Conservation (phyloP, 2,329 filamentous ascomycete species). For the Hymenotorrendiella dingleyae region DNA sequence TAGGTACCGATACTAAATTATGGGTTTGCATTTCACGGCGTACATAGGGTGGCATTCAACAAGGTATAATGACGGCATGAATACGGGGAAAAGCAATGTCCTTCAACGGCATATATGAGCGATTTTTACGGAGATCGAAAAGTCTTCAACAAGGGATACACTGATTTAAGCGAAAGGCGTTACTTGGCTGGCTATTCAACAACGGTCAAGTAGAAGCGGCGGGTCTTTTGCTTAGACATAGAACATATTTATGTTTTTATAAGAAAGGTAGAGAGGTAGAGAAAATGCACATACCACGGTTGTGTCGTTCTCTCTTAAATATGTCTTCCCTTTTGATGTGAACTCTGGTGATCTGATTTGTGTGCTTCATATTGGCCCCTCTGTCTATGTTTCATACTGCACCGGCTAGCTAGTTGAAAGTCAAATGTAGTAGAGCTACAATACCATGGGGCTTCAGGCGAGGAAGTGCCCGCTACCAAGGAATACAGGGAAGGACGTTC, state of each 20-base stretch:
- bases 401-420: no score
- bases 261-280: no score
- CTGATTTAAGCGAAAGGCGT: conserved; percentile 30
- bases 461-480: no score
- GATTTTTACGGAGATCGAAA: conserved; percentile 23
- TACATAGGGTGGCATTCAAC: conserved; percentile 30
- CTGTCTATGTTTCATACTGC: no score
- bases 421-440: no score
- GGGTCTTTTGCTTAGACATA: conserved; percentile 27
- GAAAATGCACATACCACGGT: background rate
- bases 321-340: background rate
- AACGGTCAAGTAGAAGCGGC: conserved; percentile 32
- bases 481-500: no score
- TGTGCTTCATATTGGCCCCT: no score
- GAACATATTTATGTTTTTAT: conserved; percentile 4
- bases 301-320: background rate
- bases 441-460: no score
- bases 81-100: conserved; percentile 48
- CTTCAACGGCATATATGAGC: conserved; percentile 54
- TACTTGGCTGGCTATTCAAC: conserved; percentile 37
- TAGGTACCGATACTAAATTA: conserved; percentile 33
- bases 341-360: background rate
- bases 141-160: conserved; percentile 32
- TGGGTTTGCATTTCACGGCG: conserved; percentile 18
- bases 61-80: conserved; percentile 53